Conservation (phyloP, 441 rosid genomes). For the Gossypium lobatum region DNA sequence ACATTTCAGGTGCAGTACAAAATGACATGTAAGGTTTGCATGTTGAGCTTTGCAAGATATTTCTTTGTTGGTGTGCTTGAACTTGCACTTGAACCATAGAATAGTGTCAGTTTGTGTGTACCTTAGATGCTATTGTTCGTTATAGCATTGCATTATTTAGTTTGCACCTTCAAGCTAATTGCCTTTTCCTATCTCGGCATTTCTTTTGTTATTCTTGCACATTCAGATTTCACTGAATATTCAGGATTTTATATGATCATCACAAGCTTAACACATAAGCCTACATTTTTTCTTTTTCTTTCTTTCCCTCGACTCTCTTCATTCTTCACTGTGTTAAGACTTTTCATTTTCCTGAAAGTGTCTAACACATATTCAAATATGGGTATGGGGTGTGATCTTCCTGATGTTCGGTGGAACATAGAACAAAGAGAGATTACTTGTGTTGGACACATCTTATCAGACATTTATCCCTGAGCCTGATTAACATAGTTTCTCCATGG, state of each 20-base stretch:
- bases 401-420: neutral
- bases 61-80: neutral
- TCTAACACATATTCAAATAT: neutral
- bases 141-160: neutral
- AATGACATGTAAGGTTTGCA: neutral
- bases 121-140: neutral
- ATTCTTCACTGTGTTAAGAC: neutral
- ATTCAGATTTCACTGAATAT: neutral
- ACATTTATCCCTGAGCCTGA: neutral
- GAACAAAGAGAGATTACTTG: neutral
- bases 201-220: neutral
- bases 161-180: slow-evolving; percentile 2
- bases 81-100: neutral
- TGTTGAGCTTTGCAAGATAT: neutral
- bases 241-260: neutral
- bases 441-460: neutral
- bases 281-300: neutral
- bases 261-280: neutral
- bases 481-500: neutral
- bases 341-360: neutral
- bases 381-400: neutral
- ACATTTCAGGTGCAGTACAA: neutral
- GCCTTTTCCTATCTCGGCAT: neutral
- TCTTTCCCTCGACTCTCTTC: neutral
- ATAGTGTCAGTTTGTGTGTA: neutral